A percentile compares a stretch with the other conserved stretches of the same genome.
phyloP scores from a whole-genome alignment of 169 alveolate species.

The Eimeria praecox region DNA sequence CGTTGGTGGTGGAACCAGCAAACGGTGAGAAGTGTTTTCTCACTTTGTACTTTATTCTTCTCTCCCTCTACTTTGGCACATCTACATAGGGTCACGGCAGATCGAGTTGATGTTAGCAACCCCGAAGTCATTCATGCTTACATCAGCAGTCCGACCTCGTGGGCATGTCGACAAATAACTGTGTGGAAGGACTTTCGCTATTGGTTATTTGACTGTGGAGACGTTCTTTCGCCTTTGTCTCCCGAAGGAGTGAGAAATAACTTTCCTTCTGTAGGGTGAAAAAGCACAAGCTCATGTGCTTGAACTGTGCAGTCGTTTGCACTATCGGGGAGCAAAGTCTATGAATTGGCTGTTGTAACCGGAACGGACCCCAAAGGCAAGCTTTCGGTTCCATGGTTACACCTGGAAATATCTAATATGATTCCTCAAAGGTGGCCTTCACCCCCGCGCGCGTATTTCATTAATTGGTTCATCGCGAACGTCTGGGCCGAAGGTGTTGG shows the following conservation, averaged over 20 bases:
- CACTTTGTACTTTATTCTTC: slow-evolving; percentile 24
- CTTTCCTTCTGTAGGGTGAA: neutral
- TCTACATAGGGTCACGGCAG: slow-evolving; percentile 84
- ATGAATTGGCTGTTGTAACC: slow-evolving; percentile 84
- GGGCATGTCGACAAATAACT: slow-evolving; percentile 93
- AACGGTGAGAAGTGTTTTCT: slow-evolving; percentile 86
- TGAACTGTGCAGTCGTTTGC: slow-evolving; percentile 69
- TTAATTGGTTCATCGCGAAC: slow-evolving; percentile 81
- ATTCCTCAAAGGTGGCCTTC: slow-evolving; percentile 83
- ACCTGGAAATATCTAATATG: neutral
- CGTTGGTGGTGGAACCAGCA: slow-evolving; percentile 88
- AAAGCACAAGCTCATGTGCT: neutral
- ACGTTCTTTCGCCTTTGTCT: slow-evolving; percentile 85
- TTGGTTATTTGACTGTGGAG: slow-evolving; percentile 94
- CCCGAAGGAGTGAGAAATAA: slow-evolving; percentile 84
- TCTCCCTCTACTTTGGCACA: neutral
- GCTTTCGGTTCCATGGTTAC: neutral
- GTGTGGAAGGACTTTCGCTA: slow-evolving; percentile 92
- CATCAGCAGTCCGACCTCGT: slow-evolving; percentile 87
- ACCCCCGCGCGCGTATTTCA: slow-evolving; percentile 83
- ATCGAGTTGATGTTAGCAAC: slow-evolving; percentile 90
- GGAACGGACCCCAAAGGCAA: slow-evolving; percentile 85
- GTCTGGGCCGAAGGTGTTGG: slow-evolving; percentile 83
- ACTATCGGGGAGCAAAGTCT: slow-evolving; percentile 86
- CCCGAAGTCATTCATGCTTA: slow-evolving; percentile 89